Evolutionary conservation across 1,284 basidiomycete species (phyloP), one percentile per base, ranked within the genome.

Genomic region (Cystodermella granulosa): DNA sequence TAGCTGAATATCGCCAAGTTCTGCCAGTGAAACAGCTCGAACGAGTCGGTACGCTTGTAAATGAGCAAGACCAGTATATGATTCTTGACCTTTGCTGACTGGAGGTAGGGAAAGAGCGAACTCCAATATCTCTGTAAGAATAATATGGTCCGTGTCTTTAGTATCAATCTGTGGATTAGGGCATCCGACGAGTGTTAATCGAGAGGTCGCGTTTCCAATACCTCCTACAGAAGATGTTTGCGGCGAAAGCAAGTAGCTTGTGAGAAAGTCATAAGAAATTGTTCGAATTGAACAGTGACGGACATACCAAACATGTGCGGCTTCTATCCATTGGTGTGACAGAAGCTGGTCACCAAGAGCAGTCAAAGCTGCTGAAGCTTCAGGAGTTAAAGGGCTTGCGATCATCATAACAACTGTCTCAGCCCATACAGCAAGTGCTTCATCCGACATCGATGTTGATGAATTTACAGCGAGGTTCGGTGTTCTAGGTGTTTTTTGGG

Each of bases 91-190:
- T 67, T 97, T 98, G 4, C 75, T 61, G 0, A 80, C 68, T 1
- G 83, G 69, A 15, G 79, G 71, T 18, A 97, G 70, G 16, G 91
- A 91, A 47, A 93, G 66, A 0, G 91, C 93, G 62, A 91, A 98
- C 68, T 99, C 96, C 7, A 86, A 73, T 34, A 98, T 84, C 69
- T 99, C 96, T 5, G 92, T 86, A 54, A 97, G 82, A 51, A 96
- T 80, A 48, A 93, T 75, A 5, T 84, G 72, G 61, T 98, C 94
- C 7, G 79, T 67, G 60, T 94, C 83, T 57, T 79, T 81, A 57
- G 76, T 70, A 45, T 67, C 69, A 14, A 58, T 57, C 35, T 72
- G 70, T 1, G 84, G 84, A 59, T 70, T 81, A 39, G 74, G 77
- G 20, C 80, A 76, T 11, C 88, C 87, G 26, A 89, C 61, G 20